A percentile compares a stretch with the other conserved stretches of the same genome.
Conservation (phyloP, 495 filamentous ascomycete species). For the Neurospora tetrasperma region DNA sequence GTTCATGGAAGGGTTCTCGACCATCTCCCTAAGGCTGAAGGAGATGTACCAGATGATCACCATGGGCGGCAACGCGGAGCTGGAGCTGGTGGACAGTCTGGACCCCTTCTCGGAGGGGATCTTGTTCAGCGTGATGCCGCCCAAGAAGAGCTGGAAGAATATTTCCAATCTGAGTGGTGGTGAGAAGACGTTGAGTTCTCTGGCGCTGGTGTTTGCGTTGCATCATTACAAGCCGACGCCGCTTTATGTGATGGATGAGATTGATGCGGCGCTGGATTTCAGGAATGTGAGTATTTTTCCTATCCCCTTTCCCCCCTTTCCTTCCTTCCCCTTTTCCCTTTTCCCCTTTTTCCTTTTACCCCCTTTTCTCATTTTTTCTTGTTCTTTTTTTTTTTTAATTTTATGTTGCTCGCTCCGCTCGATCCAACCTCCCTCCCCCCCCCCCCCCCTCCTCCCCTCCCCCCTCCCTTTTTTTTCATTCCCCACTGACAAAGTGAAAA, state of each 20-base stretch:
- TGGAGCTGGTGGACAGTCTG: slow-evolving; percentile 89
- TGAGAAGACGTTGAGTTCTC: slow-evolving; percentile 89
- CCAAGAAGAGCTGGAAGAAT: slow-evolving; percentile 99
- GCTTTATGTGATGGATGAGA: slow-evolving; percentile 99
- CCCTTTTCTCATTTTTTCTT: too few relatives aligned
- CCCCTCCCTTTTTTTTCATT: too few relatives aligned
- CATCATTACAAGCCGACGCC: slow-evolving; percentile 98
- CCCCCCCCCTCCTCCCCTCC: too few relatives aligned
- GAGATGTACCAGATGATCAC: slow-evolving; percentile 99
- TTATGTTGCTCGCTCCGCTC: too few relatives aligned
- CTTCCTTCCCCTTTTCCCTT: too few relatives aligned
- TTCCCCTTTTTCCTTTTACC: too few relatives aligned
- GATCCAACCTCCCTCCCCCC: too few relatives aligned
- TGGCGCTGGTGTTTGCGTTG: slow-evolving; percentile 92
- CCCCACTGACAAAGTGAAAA: background rate
- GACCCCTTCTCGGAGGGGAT: slow-evolving; percentile 98
- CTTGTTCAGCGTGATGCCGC: slow-evolving; percentile 94
- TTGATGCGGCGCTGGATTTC: slow-evolving; percentile 96
- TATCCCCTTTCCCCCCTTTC: slow-evolving; percentile 5
- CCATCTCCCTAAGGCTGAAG: slow-evolving; percentile 90
- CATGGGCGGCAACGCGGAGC: slow-evolving; percentile 96
- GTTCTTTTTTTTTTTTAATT: slow-evolving; percentile 3
- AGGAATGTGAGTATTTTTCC: slow-evolving; percentile 60
- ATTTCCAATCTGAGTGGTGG: slow-evolving; percentile 90
- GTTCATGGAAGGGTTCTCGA: slow-evolving; percentile 96